A percentile compares a stretch with the other conserved stretches of the same genome.
Evolutionary conservation across 2,329 filamentous ascomycete genomes (phyloP).

Genomic region (Westerdykella sp.): DNA sequence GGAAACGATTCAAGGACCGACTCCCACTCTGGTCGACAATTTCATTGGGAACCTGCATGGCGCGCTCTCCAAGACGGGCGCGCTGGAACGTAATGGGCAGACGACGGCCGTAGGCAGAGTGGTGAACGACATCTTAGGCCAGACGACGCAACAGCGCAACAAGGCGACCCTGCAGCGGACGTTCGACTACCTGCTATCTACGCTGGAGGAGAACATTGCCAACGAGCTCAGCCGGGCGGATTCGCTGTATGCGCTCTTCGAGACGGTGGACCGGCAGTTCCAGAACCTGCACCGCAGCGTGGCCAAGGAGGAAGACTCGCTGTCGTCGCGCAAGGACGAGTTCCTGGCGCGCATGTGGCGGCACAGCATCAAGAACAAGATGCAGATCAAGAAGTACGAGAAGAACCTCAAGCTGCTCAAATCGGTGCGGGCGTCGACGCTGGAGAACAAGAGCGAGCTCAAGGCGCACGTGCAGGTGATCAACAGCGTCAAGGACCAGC

Average conservation of each 20-base stretch:
- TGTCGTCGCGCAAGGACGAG: constrained; percentile 75
- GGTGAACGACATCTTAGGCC: constrained; percentile 69
- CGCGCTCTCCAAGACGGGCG: constrained; percentile 58
- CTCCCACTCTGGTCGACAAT: constrained; percentile 57
- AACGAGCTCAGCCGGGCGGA: constrained; percentile 76
- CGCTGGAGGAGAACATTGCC: constrained; percentile 83
- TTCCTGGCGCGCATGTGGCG: constrained; percentile 82
- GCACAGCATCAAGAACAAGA: constrained; percentile 70
- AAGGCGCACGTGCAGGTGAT: constrained; percentile 82
- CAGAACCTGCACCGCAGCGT: constrained; percentile 80
- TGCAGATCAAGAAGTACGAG: constrained; percentile 79
- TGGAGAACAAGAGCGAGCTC: constrained; percentile 79
- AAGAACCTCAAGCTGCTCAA: constrained; percentile 76
- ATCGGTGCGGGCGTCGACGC: constrained; percentile 73
- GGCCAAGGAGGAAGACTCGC: constrained; percentile 71
- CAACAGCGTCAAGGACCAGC: constrained; percentile 74
- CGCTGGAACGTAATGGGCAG: constrained; percentile 35
- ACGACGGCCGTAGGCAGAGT: constrained; percentile 65
- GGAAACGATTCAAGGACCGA: constrained; percentile 39
- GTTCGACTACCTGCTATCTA: constrained; percentile 78
- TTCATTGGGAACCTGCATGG: constrained; percentile 80
- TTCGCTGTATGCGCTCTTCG: constrained; percentile 80
- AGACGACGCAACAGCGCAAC: constrained; percentile 73
- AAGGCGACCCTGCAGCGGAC: constrained; percentile 75
- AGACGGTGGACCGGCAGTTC: constrained; percentile 85